Percentiles rank a stretch among this genome's conserved stretches.
These are phyloP conservation scores for Hyaloscypha variabilis DNA, from an alignment of 495 filamentous ascomycete genomes.

Conservation along the genomic window DNA sequence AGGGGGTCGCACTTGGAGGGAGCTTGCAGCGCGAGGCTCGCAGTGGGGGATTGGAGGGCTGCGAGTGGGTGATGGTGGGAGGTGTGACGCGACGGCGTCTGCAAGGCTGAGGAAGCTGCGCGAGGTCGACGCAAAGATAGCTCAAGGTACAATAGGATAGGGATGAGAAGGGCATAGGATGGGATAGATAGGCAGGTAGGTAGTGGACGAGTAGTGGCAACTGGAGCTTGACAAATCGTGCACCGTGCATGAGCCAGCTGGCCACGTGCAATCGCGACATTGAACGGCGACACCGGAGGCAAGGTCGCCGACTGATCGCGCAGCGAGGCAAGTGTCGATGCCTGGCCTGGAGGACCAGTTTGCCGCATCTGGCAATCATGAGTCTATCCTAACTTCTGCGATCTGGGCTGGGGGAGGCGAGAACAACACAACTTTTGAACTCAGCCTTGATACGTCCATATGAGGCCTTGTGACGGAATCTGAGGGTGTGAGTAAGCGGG, in stretches of 20 bases:
- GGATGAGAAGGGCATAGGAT: neutral
- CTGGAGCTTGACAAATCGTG: neutral
- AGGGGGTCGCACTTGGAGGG: constrained; percentile 2
- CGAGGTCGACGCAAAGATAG: neutral
- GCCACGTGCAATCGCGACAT: neutral
- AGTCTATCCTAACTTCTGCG: constrained; percentile 19
- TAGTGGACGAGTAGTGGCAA: neutral
- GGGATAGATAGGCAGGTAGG: neutral
- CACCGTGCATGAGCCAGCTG: neutral
- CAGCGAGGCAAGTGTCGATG: constrained; percentile 10
- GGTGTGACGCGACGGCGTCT: neutral
- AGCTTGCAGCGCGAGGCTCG: constrained; percentile 20
- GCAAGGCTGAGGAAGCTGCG: constrained; percentile 16
- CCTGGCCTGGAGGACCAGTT: constrained; percentile 25
- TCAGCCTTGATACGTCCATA: constrained; percentile 15
- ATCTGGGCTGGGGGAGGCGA: constrained; percentile 18
- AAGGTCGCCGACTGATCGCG: neutral
- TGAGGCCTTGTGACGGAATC: constrained; percentile 6
- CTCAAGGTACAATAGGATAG: neutral
- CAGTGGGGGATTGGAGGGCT: neutral
- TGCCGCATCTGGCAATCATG: constrained; percentile 23
- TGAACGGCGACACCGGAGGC: neutral
- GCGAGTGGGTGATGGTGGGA: constrained; percentile 6
- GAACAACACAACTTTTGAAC: constrained; percentile 31
- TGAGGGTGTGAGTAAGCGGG: constrained; percentile 1